These are phyloP conservation scores for Suillus alpinus DNA, from an alignment of 768 basidiomycete species.

Conservation along the genomic window DNA sequence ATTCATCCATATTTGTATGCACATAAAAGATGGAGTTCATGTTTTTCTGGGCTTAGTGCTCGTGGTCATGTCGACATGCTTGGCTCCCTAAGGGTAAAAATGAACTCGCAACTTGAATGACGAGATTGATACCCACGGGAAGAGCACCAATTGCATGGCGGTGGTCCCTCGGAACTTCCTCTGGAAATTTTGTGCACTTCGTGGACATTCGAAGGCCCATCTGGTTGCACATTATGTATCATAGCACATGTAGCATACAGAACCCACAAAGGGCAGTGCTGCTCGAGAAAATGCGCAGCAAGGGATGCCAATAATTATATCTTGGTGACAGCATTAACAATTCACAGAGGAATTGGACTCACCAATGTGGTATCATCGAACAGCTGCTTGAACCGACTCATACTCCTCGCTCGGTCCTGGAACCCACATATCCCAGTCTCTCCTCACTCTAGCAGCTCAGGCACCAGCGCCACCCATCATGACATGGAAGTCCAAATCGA, in stretches of 20 bases:
- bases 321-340: background rate
- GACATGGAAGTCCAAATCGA: background rate
- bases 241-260: background rate
- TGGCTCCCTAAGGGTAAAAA: background rate
- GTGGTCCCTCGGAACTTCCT: background rate
- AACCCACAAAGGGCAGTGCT: background rate
- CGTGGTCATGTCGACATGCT: background rate
- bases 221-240: background rate
- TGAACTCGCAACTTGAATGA: background rate
- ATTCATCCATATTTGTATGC: background rate
- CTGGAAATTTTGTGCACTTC: background rate
- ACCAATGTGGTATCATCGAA: background rate
- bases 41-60: background rate
- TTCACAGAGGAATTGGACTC: background rate
- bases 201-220: background rate
- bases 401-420: background rate
- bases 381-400: background rate
- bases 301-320: background rate
- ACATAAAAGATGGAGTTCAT: background rate
- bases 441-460: background rate
- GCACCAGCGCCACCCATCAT: background rate
- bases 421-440: background rate
- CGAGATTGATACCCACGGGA: background rate
- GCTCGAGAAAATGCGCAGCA: background rate
- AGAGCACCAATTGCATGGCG: background rate